These are phyloP conservation scores for Podaxis rugospora DNA, from an alignment of 768 basidiomycete species.

Conservation along the genomic window DNA sequence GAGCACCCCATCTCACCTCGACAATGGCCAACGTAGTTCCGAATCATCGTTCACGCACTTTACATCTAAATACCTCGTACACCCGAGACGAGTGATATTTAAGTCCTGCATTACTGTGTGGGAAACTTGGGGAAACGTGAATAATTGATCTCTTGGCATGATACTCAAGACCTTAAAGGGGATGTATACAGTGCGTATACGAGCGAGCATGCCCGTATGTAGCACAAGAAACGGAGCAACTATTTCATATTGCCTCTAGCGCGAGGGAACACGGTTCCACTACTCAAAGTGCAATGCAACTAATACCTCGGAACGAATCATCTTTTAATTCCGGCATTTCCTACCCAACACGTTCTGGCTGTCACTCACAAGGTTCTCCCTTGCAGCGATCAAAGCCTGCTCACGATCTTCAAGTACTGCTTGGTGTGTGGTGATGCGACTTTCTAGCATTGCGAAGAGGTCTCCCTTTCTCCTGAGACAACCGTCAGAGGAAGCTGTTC, in stretches of 20 bases:
- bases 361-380: neutral
- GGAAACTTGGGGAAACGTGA: neutral
- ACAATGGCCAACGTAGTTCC: neutral
- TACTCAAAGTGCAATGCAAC: too few relatives aligned
- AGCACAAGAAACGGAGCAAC: too few relatives aligned
- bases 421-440: neutral
- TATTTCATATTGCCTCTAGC: too few relatives aligned
- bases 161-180: too few relatives aligned
- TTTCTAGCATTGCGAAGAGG: neutral
- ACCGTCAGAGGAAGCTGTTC: too few relatives aligned
- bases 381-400: neutral
- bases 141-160: too few relatives aligned
- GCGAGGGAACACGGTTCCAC: too few relatives aligned
- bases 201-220: too few relatives aligned
- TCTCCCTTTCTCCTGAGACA: neutral
- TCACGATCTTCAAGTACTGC: neutral
- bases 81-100: neutral
- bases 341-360: constrained; percentile 4
- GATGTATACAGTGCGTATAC: too few relatives aligned
- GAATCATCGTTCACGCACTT: neutral
- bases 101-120: neutral
- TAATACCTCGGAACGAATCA: neutral
- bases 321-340: neutral
- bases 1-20: neutral
- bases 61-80: neutral